These are phyloP conservation scores for Prinsepia uniflora DNA, from an alignment of 306 rosid genomes.

Conservation along the genomic window DNA sequence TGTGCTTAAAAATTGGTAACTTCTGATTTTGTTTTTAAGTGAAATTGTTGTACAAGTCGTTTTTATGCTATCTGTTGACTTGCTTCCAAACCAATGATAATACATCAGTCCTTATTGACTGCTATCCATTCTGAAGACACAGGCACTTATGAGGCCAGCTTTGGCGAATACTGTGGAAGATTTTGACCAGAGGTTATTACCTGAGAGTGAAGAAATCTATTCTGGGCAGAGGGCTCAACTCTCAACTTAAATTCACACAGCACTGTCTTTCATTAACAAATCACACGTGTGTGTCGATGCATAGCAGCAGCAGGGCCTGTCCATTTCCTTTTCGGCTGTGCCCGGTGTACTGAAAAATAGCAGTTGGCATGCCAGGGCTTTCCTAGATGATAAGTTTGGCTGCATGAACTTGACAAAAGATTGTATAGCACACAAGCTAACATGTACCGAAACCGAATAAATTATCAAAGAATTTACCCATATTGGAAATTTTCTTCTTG, in stretches of 20 bases:
- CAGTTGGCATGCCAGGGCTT: not conserved
- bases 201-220: conserved; percentile 15
- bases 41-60: not conserved
- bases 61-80: not conserved
- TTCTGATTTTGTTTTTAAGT: not conserved
- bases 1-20: not conserved
- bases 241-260: conserved; percentile 4
- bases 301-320: not conserved
- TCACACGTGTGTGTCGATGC: not conserved
- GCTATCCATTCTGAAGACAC: conserved; percentile 6
- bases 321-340: not conserved
- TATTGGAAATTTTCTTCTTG: not conserved
- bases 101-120: conserved; percentile 1
- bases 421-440: not conserved
- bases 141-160: conserved; percentile 25
- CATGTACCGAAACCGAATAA: not conserved
- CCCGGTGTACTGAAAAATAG: not conserved
- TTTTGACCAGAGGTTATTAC: conserved; percentile 8
- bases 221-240: conserved; percentile 20
- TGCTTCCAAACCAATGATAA: not conserved
- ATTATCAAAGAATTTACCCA: conserved; percentile 2
- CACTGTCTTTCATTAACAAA: not conserved
- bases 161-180: conserved; percentile 15
- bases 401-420: not conserved
- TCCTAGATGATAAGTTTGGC: not conserved